Evolutionary conservation across 163 green algal genomes (phyloP).

Genomic region (Chlorella variabilis): DNA sequence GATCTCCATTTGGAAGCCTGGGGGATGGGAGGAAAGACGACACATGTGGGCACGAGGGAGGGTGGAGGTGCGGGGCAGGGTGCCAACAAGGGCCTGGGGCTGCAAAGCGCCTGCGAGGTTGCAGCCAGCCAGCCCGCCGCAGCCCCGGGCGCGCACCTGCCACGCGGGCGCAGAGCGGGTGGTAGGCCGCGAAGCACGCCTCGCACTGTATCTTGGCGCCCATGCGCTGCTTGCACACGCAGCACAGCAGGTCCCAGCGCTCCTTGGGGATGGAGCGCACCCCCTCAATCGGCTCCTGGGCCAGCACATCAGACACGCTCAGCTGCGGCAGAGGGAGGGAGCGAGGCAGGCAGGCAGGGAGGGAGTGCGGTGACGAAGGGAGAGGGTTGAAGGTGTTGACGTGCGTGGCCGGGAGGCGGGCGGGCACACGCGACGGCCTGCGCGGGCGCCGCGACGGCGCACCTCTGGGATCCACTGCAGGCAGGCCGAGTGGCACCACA

Average conservation of each 20-base stretch:
- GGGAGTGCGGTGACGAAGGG: no score
- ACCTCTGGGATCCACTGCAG: slow-evolving; percentile 92
- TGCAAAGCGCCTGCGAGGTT: not conserved
- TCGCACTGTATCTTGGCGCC: slow-evolving; percentile 98
- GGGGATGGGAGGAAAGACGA: not conserved
- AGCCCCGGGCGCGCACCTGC: slow-evolving; percentile 23
- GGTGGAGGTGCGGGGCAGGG: no score
- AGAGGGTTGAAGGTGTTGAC: no score
- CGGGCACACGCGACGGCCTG: no score
- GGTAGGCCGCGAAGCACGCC: slow-evolving; percentile 88
- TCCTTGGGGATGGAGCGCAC: slow-evolving; percentile 88
- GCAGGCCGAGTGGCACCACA: slow-evolving; percentile 87
- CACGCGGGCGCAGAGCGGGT: slow-evolving; percentile 91
- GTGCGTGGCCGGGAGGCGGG: no score
- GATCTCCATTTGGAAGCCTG: slow-evolving; percentile 90
- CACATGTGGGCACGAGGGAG: not conserved
- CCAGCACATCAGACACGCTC: slow-evolving; percentile 56
- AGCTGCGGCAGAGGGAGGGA: slow-evolving; percentile 22
- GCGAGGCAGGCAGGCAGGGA: not conserved
- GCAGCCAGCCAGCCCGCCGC: not conserved
- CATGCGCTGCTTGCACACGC: slow-evolving; percentile 86
- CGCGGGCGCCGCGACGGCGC: no score
- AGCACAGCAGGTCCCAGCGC: slow-evolving; percentile 92
- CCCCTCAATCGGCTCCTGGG: slow-evolving; percentile 88
- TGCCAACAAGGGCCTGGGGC: no score